A percentile compares a stretch with the other conserved stretches of the same genome.
Evolutionary conservation across 371 early-diverging fungal species (phyloP).

Genomic region (Mortierella sp.): DNA sequence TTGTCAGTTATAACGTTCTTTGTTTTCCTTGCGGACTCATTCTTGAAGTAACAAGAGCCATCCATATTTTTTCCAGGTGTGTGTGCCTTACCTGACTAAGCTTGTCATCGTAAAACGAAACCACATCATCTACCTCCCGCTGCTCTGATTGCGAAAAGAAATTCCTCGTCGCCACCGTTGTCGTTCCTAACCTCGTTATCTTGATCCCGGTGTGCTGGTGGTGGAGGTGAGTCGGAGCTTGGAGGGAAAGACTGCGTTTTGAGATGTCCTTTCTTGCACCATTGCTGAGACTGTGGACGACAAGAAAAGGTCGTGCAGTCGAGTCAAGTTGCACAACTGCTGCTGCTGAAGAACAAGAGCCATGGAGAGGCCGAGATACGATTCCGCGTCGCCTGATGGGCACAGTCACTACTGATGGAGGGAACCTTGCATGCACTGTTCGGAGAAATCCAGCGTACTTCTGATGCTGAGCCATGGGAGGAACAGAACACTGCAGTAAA

Average conservation of each 20-base stretch:
- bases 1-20: no score
- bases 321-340: neutral
- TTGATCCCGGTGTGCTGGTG: no score
- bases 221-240: constrained; percentile 14
- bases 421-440: neutral
- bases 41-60: no score
- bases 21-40: no score
- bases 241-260: constrained; percentile 20
- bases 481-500: no score
- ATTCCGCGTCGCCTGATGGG: no score
- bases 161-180: neutral
- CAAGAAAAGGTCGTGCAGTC: no score
- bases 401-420: neutral
- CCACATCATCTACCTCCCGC: constrained; percentile 52
- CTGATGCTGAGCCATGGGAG: neutral
- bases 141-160: constrained; percentile 31
- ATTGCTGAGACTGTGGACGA: neutral
- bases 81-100: constrained; percentile 45
- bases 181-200: no score
- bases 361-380: no score
- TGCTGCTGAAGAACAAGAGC: neutral
- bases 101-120: constrained; percentile 61
- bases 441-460: neutral
- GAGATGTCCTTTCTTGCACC: neutral
- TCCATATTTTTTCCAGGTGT: neutral